Evolutionary conservation across 1,284 basidiomycete species (phyloP).

Genomic region (Heimioporus punctisporus): DNA sequence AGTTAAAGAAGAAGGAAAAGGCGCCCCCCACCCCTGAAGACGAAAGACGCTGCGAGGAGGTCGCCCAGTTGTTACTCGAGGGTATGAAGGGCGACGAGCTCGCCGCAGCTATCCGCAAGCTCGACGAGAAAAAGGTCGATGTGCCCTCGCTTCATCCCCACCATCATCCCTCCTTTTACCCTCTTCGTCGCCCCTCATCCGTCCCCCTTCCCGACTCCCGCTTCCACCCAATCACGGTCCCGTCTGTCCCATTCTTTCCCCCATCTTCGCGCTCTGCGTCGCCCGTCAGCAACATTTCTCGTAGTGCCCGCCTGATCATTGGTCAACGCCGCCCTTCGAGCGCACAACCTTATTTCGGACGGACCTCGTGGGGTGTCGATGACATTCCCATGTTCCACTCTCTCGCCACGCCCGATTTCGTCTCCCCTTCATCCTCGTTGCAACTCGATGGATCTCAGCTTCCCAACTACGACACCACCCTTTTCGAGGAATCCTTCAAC

Average conservation of each 20-base stretch:
- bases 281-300: constrained; percentile 46
- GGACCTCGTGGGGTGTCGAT: constrained; percentile 27
- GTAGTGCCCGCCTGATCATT: constrained; percentile 38
- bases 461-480: constrained; percentile 50
- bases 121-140: constrained; percentile 41
- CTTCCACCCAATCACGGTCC: constrained; percentile 41
- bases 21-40: constrained; percentile 43
- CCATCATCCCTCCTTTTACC: constrained; percentile 24
- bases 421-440: constrained; percentile 21
- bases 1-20: constrained; percentile 50
- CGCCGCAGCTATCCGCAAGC: constrained; percentile 58
- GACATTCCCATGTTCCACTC: constrained; percentile 15
- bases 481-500: constrained; percentile 51
- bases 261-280: constrained; percentile 39
- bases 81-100: constrained; percentile 65
- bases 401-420: constrained; percentile 4
- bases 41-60: constrained; percentile 52
- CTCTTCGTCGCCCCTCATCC: constrained; percentile 61
- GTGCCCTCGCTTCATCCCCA: constrained; percentile 6
- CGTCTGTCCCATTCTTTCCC: constrained; percentile 40
- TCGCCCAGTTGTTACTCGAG: constrained; percentile 64
- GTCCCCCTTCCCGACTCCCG: constrained; percentile 58
- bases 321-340: constrained; percentile 37
- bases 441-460: constrained; percentile 47
- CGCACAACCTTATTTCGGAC: constrained; percentile 27